phyloP scores from a whole-genome alignment of 768 basidiomycete species.

The Suillus placidus region DNA sequence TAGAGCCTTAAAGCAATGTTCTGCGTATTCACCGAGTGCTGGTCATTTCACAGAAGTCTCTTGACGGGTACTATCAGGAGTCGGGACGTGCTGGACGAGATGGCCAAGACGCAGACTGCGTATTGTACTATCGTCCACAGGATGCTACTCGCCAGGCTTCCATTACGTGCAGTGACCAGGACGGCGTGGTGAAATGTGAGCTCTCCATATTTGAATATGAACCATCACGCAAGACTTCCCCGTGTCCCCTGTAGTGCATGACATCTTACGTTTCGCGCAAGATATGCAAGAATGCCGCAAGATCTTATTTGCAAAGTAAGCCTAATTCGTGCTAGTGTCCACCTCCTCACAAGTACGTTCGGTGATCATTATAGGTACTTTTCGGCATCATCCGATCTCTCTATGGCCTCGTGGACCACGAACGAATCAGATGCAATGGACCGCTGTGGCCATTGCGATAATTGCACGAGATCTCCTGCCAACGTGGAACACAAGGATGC shows the following conservation, averaged over 20 bases:
- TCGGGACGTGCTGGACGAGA: conserved; percentile 94
- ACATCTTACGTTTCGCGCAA: conserved; percentile 81
- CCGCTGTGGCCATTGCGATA: conserved; percentile 91
- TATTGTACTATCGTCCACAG: conserved; percentile 84
- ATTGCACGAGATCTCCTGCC: conserved; percentile 68
- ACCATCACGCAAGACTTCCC: not conserved
- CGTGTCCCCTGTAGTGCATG: conserved; percentile 54
- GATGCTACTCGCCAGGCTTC: conserved; percentile 66
- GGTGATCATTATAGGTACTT: conserved; percentile 63
- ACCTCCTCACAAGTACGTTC: conserved; percentile 8
- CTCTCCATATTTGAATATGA: conserved; percentile 7
- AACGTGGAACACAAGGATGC: conserved; percentile 62
- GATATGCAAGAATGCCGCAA: conserved; percentile 82
- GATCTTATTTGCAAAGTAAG: conserved; percentile 77
- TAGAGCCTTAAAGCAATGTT: conserved; percentile 16
- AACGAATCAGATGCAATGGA: conserved; percentile 59
- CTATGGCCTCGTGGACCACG: conserved; percentile 75
- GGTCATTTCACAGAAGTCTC: conserved; percentile 61
- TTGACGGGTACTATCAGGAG: conserved; percentile 94
- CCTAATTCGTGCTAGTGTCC: conserved; percentile 20
- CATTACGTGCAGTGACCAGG: conserved; percentile 58
- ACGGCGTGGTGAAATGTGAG: conserved; percentile 65
- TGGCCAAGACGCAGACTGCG: conserved; percentile 82
- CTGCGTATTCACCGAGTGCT: not conserved
- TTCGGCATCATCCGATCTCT: conserved; percentile 71